Conservation (phyloP, 129 eudicot species). For the Centaurea solstitialis region DNA sequence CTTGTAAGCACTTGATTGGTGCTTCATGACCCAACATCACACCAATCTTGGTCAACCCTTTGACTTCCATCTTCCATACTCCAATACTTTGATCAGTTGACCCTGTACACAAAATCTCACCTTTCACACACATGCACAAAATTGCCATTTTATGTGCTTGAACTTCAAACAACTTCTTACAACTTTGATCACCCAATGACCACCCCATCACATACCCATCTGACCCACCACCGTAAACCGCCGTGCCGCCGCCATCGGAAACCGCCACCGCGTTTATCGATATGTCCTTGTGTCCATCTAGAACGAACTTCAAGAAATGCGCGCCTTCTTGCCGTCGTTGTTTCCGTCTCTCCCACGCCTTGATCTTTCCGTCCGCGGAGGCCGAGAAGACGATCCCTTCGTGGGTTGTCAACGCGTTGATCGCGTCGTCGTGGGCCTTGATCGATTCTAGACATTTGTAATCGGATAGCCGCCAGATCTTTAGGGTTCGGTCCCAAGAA, state of each 20-base stretch:
- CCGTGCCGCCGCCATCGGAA: conserved; percentile 46
- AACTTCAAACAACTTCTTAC: conserved; percentile 56
- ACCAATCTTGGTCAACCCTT: conserved; percentile 54
- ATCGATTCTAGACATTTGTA: conserved; percentile 82
- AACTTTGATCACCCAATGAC: conserved; percentile 41
- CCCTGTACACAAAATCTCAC: conserved; percentile 72
- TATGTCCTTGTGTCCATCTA: conserved; percentile 80
- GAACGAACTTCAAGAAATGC: conserved; percentile 47
- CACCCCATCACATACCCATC: conserved; percentile 87
- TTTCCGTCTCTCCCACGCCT: conserved; percentile 59
- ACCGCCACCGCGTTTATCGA: conserved; percentile 63
- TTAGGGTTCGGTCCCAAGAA: conserved; percentile 89
- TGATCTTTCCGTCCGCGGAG: conserved; percentile 80
- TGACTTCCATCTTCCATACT: conserved; percentile 64
- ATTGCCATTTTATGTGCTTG: conserved; percentile 77
- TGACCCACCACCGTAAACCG: conserved; percentile 75
- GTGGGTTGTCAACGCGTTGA: conserved; percentile 50
- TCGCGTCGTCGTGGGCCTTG: conserved; percentile 87
- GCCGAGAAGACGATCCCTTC: conserved; percentile 56
- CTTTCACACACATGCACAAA: conserved; percentile 68
- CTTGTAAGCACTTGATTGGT: conserved; percentile 84
- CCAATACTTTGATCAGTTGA: conserved; percentile 81
- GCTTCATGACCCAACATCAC: conserved; percentile 81
- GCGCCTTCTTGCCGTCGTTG: conserved; percentile 10
- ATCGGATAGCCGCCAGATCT: conserved; percentile 75